Conservation (phyloP, 2,329 filamentous ascomycete species). For the Rhexocercosporidium sp. region DNA sequence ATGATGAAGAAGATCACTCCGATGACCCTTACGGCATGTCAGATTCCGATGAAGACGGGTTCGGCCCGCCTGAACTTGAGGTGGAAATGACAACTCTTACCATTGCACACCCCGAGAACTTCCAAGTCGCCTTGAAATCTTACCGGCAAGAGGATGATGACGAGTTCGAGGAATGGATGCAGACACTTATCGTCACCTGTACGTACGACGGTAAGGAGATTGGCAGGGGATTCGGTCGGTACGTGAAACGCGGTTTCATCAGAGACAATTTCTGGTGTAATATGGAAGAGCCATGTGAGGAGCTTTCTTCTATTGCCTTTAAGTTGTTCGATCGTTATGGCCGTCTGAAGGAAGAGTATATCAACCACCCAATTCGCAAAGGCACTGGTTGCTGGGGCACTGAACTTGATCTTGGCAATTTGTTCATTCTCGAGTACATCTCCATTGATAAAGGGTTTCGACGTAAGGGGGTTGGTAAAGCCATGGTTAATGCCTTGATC, state of each 20-base stretch:
- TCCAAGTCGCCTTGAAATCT: conserved; percentile 10
- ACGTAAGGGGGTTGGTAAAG: conserved; percentile 42
- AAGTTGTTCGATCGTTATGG: conserved; percentile 47
- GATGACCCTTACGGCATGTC: conserved; percentile 3
- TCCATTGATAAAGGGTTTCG: conserved; percentile 30
- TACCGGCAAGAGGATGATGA: conserved; percentile 15
- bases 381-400: conserved; percentile 40
- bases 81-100: conserved; percentile 14
- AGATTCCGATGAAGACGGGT: conserved; percentile 14
- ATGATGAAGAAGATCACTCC: background rate
- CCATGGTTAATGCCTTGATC: conserved; percentile 41
- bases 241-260: conserved; percentile 37
- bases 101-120: background rate
- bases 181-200: conserved; percentile 22
- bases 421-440: conserved; percentile 37
- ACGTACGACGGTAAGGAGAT: conserved; percentile 28
- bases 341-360: conserved; percentile 42
- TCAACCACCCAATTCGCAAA: conserved; percentile 37
- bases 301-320: conserved; percentile 43
- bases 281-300: conserved; percentile 42
- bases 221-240: conserved; percentile 33
- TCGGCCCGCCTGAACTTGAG: conserved; percentile 12
- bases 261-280: conserved; percentile 41
- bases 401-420: conserved; percentile 39
- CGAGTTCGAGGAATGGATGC: conserved; percentile 23